Conservation (phyloP, 2,329 filamentous ascomycete species). For the Aspergillus viridinutans region DNA sequence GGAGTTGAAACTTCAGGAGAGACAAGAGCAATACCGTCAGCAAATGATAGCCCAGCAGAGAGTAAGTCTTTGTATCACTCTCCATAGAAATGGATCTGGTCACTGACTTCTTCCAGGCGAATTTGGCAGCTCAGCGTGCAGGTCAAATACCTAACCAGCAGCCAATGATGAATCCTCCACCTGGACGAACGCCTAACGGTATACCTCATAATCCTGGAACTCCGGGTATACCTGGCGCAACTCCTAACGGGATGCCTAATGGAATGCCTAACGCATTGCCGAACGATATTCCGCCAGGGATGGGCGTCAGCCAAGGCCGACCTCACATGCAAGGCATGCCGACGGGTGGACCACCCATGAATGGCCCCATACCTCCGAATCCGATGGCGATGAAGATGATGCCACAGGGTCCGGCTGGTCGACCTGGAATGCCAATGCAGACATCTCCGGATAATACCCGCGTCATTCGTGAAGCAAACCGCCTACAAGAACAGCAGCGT, state of each 20-base stretch:
- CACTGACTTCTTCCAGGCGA: conserved; percentile 29
- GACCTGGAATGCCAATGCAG: conserved; percentile 49
- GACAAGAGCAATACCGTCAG: conserved; percentile 57
- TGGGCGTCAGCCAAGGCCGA: conserved; percentile 35
- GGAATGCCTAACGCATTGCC: conserved; percentile 42
- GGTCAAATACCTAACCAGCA: conserved; percentile 41
- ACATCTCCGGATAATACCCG: conserved; percentile 49
- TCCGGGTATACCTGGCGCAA: conserved; percentile 35
- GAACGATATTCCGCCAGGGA: conserved; percentile 41
- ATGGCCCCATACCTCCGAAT: conserved; percentile 50
- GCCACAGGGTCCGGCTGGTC: conserved; percentile 41
- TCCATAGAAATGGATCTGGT: background rate
- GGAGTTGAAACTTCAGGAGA: conserved; percentile 63
- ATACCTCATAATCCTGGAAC: conserved; percentile 31
- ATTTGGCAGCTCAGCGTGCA: conserved; percentile 40
- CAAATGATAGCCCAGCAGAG: conserved; percentile 57
- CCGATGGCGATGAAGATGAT: conserved; percentile 56
- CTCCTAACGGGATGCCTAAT: conserved; percentile 44
- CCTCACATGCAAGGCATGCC: conserved; percentile 42
- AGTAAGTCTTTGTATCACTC: conserved; percentile 31
- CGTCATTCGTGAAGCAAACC: conserved; percentile 45
- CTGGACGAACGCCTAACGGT: conserved; percentile 38
- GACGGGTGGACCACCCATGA: conserved; percentile 37
- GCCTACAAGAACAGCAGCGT: conserved; percentile 51
- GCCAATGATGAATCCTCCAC: conserved; percentile 29